A percentile compares a stretch with the other conserved stretches of the same genome.
phyloP scores from a whole-genome alignment of 2,329 filamentous ascomycete genomes.

The Botrytis deweyae region DNA sequence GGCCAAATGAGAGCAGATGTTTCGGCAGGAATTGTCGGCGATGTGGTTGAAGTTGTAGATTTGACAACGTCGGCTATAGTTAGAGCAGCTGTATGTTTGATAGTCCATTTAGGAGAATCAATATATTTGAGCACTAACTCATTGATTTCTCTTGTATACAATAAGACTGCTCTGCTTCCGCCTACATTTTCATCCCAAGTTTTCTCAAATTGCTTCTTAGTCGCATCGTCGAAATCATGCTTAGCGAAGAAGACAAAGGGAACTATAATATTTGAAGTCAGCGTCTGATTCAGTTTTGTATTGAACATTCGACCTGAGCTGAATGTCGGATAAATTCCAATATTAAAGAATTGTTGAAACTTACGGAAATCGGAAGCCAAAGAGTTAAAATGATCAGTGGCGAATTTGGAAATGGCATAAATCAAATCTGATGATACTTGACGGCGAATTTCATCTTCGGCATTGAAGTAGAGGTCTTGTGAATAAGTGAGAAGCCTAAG shows the following conservation, averaged over 20 bases:
- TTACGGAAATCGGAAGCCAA: slow-evolving; percentile 63
- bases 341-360: not conserved
- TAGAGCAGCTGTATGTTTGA: slow-evolving; percentile 85
- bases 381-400: slow-evolving; percentile 81
- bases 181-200: slow-evolving; percentile 92
- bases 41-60: slow-evolving; percentile 57
- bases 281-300: not conserved
- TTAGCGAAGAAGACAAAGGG: slow-evolving; percentile 87
- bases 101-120: slow-evolving; percentile 79
- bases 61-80: slow-evolving; percentile 72
- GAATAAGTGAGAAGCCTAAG: slow-evolving; percentile 53
- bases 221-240: slow-evolving; percentile 79
- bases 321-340: too few relatives aligned
- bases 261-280: slow-evolving; percentile 43
- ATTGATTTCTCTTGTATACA: slow-evolving; percentile 83
- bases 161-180: slow-evolving; percentile 73
- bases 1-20: slow-evolving; percentile 74
- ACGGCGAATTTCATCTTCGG: slow-evolving; percentile 73
- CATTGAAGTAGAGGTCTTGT: slow-evolving; percentile 73
- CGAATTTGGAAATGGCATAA: slow-evolving; percentile 78
- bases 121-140: slow-evolving; percentile 65
- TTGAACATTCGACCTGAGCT: not conserved
- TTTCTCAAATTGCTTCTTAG: slow-evolving; percentile 74
- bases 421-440: slow-evolving; percentile 81
- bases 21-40: slow-evolving; percentile 53